Evolutionary conservation across 1,284 basidiomycete genomes (phyloP).

Genomic region (Anthracocystis panici-leucophaei): DNA sequence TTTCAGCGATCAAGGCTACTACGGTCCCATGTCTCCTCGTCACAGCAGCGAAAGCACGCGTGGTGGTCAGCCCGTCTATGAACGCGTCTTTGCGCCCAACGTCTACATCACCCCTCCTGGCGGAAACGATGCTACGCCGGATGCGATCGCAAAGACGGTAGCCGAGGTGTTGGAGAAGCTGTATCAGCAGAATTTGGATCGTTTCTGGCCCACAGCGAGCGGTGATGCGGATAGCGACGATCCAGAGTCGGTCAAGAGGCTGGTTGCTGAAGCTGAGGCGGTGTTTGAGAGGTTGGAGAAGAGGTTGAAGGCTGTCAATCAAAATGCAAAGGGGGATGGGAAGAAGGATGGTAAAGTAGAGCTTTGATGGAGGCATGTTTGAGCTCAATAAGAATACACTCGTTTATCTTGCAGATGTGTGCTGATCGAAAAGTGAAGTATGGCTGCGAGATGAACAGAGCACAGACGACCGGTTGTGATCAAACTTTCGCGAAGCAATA

Average conservation of each 20-base stretch:
- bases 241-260: constrained; percentile 73
- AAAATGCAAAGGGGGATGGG: constrained; percentile 3
- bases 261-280: constrained; percentile 71
- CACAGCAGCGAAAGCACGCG: neutral
- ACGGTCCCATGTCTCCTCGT: constrained; percentile 25
- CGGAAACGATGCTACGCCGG: constrained; percentile 43
- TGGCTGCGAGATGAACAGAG: neutral
- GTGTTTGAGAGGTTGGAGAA: constrained; percentile 73
- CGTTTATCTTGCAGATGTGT: neutral
- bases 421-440: neutral
- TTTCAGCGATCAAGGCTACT: constrained; percentile 36
- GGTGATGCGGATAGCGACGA: constrained; percentile 61
- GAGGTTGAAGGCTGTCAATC: constrained; percentile 29
- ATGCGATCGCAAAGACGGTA: constrained; percentile 66
- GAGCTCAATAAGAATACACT: neutral
- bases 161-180: constrained; percentile 66
- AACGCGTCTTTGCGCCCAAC: constrained; percentile 42
- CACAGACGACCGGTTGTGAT: too few relatives aligned
- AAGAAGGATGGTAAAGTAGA: constrained; percentile 14
- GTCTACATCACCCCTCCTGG: constrained; percentile 48
- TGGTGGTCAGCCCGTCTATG: constrained; percentile 10
- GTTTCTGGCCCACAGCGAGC: neutral
- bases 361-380: constrained; percentile 9
- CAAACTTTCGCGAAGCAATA: neutral
- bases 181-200: constrained; percentile 42